Conservation (phyloP, 116 monocot genomes). For the Posidonia oceanica region DNA sequence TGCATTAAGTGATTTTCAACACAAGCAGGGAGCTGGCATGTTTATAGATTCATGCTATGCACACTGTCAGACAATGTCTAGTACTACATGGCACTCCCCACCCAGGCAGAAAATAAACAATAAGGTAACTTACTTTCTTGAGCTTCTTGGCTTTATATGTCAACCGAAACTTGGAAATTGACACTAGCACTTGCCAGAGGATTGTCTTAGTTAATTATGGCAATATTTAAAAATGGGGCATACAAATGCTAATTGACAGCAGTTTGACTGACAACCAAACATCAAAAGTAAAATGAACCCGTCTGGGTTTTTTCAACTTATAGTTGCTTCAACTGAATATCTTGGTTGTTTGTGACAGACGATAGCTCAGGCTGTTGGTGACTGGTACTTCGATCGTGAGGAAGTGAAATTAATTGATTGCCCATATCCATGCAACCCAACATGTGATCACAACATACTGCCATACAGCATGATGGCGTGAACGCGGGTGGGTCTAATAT, state of each 20-base stretch:
- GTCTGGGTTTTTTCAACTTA: neutral
- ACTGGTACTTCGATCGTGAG: slow-evolving; percentile 68
- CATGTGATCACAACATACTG: slow-evolving; percentile 33
- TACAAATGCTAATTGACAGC: too few relatives aligned
- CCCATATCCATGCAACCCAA: slow-evolving; percentile 62
- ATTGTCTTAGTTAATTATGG: too few relatives aligned
- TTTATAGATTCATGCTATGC: slow-evolving; percentile 74
- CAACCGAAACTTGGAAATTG: neutral
- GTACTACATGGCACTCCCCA: slow-evolving; percentile 68
- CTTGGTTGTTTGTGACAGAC: slow-evolving; percentile 20
- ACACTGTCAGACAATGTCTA: slow-evolving; percentile 63
- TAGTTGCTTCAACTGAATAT: neutral
- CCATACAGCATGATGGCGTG: neutral
- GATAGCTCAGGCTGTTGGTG: slow-evolving; percentile 57
- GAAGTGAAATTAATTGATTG: slow-evolving; percentile 54
- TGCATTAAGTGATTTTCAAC: slow-evolving; percentile 31
- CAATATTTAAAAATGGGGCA: too few relatives aligned
- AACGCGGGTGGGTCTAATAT: neutral
- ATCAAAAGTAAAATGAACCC: neutral
- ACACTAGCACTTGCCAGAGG: neutral
- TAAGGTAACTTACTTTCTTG: slow-evolving; percentile 31
- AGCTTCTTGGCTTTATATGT: slow-evolving; percentile 1
- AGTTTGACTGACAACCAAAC: neutral
- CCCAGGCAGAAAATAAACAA: slow-evolving; percentile 50
- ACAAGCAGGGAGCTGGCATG: slow-evolving; percentile 44